Conservation (phyloP, 1,284 basidiomycete species). For the Cryptococcus floricola region DNA sequence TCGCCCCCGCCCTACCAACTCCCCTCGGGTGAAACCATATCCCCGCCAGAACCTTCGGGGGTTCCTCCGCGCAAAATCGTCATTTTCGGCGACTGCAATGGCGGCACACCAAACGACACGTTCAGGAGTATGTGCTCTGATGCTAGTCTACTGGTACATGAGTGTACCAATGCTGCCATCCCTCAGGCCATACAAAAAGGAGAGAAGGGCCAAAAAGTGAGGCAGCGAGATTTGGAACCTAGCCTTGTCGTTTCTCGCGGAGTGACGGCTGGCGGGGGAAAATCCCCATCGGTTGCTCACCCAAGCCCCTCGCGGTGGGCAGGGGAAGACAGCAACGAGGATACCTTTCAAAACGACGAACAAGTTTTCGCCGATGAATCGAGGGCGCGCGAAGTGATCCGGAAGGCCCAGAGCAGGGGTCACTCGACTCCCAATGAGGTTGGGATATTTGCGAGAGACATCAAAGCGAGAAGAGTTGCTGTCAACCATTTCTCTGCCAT, state of each 20-base stretch:
- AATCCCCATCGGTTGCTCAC: not conserved
- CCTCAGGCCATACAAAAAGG: conserved; percentile 51
- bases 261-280: not conserved
- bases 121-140: conserved; percentile 37
- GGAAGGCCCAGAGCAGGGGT: conserved; percentile 62
- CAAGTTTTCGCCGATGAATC: conserved; percentile 17
- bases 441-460: conserved; percentile 66
- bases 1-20: conserved; percentile 61
- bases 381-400: conserved; percentile 53
- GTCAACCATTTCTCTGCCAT: conserved; percentile 78
- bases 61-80: conserved; percentile 52
- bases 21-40: conserved; percentile 69
- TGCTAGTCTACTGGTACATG: conserved; percentile 56
- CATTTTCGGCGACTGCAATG: conserved; percentile 44
- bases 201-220: conserved; percentile 34
- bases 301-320: too few relatives aligned
- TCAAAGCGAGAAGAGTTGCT: conserved; percentile 64
- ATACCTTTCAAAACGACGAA: conserved; percentile 14
- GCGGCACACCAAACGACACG: conserved; percentile 38
- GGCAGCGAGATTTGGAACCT: conserved; percentile 37
- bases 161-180: conserved; percentile 78
- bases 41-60: conserved; percentile 58
- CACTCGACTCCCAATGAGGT: conserved; percentile 82
- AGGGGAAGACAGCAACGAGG: conserved; percentile 7
- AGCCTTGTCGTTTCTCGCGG: conserved; percentile 26